phyloP scores from a whole-genome alignment of 2,329 filamentous ascomycete species.

The Decorospora gaudefroyi region DNA sequence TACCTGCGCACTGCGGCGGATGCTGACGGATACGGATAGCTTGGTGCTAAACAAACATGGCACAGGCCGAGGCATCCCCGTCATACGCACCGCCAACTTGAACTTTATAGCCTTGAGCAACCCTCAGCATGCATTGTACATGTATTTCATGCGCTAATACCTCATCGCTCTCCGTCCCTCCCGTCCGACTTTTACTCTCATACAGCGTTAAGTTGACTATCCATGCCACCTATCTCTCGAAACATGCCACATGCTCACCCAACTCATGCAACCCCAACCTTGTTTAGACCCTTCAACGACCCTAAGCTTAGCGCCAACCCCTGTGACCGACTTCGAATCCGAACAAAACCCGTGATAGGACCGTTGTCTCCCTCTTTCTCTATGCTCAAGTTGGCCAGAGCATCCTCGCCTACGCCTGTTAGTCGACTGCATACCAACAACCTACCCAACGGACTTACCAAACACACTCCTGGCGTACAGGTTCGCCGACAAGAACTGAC shows the following conservation, averaged over 20 bases:
- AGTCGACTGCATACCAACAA: constrained; percentile 1
- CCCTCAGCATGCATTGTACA: too few relatives aligned
- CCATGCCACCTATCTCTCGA: too few relatives aligned
- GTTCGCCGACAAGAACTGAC: constrained; percentile 96
- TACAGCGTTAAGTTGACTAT: too few relatives aligned
- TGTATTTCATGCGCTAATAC: too few relatives aligned
- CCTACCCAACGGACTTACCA: constrained; percentile 67
- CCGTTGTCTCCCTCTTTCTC: constrained; percentile 96
- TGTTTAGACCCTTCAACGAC: constrained; percentile 87
- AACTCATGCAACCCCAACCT: constrained; percentile 40
- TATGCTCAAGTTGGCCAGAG: constrained; percentile 93
- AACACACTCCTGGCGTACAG: constrained; percentile 96
- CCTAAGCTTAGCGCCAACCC: constrained; percentile 91
- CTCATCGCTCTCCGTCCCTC: too few relatives aligned
- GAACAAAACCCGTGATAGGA: constrained; percentile 93
- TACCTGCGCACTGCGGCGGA: constrained; percentile 12
- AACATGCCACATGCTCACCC: too few relatives aligned
- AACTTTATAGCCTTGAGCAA: too few relatives aligned
- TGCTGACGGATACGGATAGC: constrained; percentile 13
- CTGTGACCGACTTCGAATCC: constrained; percentile 96
- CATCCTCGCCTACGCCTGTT: constrained; percentile 80
- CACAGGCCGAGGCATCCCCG: constrained; percentile 10
- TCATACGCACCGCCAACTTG: constrained; percentile 23
- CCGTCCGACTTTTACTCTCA: too few relatives aligned
- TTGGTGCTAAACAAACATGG: constrained; percentile 15